Evolutionary conservation across 768 basidiomycete species (phyloP).

Genomic region (Leccinum uliginosum): DNA sequence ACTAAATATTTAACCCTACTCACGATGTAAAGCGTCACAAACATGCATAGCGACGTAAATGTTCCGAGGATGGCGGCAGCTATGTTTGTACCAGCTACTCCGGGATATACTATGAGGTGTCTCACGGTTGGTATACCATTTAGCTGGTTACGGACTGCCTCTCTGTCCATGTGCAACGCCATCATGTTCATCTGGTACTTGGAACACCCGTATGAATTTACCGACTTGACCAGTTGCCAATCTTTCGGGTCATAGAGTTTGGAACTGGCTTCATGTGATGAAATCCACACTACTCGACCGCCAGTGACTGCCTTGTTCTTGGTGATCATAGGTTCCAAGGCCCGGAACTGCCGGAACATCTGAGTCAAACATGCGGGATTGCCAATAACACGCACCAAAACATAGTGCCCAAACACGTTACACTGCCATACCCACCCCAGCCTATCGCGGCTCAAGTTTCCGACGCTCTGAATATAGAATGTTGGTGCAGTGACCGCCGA

Average conservation of each 20-base stretch:
- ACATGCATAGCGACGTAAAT: slow-evolving; percentile 45
- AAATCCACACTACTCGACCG: slow-evolving; percentile 74
- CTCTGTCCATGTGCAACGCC: slow-evolving; percentile 48
- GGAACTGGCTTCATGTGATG: slow-evolving; percentile 62
- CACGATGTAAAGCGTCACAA: slow-evolving; percentile 60
- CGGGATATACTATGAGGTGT: slow-evolving; percentile 68
- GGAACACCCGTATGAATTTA: slow-evolving; percentile 60
- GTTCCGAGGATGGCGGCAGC: slow-evolving; percentile 42
- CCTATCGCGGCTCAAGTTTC: slow-evolving; percentile 61
- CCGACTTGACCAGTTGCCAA: slow-evolving; percentile 63
- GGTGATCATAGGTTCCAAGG: slow-evolving; percentile 49
- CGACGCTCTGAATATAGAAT: slow-evolving; percentile 55
- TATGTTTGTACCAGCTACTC: slow-evolving; percentile 64
- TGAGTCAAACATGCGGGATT: not conserved
- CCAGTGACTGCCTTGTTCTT: slow-evolving; percentile 40
- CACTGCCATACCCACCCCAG: slow-evolving; percentile 83
- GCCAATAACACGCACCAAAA: slow-evolving; percentile 48
- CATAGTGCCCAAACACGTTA: slow-evolving; percentile 80
- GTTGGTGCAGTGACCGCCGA: slow-evolving; percentile 47
- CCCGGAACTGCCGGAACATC: slow-evolving; percentile 51
- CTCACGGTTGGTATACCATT: slow-evolving; percentile 22
- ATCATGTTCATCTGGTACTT: slow-evolving; percentile 81
- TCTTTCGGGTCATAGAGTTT: slow-evolving; percentile 57
- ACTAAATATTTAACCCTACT: slow-evolving; percentile 24
- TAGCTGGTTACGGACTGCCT: slow-evolving; percentile 29